Base-by-base conservation (phyloP, 2,329 filamentous ascomycete species). In the Claviceps africana region DNA sequence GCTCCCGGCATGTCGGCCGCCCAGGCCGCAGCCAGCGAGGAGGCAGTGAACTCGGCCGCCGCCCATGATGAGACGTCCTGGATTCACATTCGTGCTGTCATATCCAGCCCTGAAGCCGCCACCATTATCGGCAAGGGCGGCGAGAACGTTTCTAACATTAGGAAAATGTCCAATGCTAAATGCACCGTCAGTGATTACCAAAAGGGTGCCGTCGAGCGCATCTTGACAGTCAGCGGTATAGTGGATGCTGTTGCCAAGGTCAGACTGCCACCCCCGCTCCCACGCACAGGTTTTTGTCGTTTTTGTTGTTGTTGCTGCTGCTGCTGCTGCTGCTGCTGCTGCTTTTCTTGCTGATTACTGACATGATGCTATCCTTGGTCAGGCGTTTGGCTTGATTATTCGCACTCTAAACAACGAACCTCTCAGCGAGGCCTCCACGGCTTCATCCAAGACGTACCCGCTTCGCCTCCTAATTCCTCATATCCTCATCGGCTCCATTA, bases 101-200 rank as follows among this genome's bases (percentile, higher is more conserved):
- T 98, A 62, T 95, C 91, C 50, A 98, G 91, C 69, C 88, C 89
- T 46, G 93, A 98, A 70, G 93, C 93, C 59, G 93, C 93, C 40
- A 98, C 93, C 48, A 88, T 96, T 59, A 98, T 98, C 70, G 93
- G 93, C 65, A 98, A 98, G 73, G 91, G 90, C 57, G 93, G 93
- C 66, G 93, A 98, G 75, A 98, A 98, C 65, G 93, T 98, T 47
- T 95, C 90, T 60, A 88, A 95, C 72, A 97, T 98, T 65, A 83
- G 93, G 60, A 88, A 88, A 67, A 78, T 95, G 72, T 96, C 93
- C 50, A 90, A 89, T 62, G 93, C 93, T 59, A 97, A 97, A 73
- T 98, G 93, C 75, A 98, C 93, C 47, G 93, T 98, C 61, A 96
- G 90, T 72, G 93, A 98, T 71, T 98, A 97, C 65, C 87, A 94